phyloP scores from a whole-genome alignment of 108 stramenopile genomes.

The Skeletonema grethae region DNA sequence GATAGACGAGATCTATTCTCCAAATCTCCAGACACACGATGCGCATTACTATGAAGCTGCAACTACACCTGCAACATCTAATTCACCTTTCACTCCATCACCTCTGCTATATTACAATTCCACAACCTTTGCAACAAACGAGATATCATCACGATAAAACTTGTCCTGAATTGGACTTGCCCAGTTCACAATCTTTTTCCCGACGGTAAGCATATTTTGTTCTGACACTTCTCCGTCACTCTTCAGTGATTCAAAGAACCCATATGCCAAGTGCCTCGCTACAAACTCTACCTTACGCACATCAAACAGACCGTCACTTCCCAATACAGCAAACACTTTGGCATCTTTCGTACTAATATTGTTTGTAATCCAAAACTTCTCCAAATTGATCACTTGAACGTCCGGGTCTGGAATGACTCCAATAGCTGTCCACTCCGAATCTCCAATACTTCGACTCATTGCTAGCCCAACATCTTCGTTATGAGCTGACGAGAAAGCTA shows the following conservation, averaged over 20 bases:
- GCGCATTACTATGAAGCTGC: constrained; percentile 64
- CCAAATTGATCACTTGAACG: constrained; percentile 58
- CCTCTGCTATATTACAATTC: constrained; percentile 57
- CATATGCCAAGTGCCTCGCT: constrained; percentile 55
- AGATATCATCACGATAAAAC: constrained; percentile 50
- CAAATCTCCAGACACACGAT: constrained; percentile 55
- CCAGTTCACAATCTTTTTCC: constrained; percentile 23
- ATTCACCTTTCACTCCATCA: constrained; percentile 64
- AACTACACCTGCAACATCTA: constrained; percentile 63
- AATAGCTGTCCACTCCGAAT: constrained; percentile 60
- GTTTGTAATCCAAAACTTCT: constrained; percentile 20
- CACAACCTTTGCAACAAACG: constrained; percentile 37
- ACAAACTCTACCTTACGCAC: constrained; percentile 52
- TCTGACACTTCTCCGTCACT: neutral
- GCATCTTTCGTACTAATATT: constrained; percentile 6
- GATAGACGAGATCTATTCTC: neutral
- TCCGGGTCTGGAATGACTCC: constrained; percentile 78
- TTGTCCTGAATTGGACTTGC: constrained; percentile 40
- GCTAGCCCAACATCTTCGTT: constrained; percentile 66
- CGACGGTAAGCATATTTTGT: constrained; percentile 23
- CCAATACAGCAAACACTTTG: constrained; percentile 61
- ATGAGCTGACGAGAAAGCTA: constrained; percentile 38
- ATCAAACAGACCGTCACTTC: constrained; percentile 79
- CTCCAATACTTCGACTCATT: constrained; percentile 78
- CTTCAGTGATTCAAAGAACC: constrained; percentile 34